Evolutionary conservation across 1,284 basidiomycete genomes (phyloP).

Genomic region (Rhodotorula glutinis): DNA sequence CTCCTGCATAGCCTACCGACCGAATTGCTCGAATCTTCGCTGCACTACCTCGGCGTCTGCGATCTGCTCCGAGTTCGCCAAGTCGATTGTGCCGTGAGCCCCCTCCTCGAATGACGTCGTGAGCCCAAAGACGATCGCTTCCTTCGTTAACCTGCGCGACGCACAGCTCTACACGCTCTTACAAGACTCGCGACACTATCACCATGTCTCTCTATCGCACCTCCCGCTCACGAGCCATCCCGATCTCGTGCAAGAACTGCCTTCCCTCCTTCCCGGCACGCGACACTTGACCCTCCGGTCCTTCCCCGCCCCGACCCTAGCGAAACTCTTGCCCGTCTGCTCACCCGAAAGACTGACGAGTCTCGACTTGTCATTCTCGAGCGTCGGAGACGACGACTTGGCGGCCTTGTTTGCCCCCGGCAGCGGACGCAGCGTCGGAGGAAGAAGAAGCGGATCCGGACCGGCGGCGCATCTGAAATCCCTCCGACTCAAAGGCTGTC

Average conservation of each 20-base stretch:
- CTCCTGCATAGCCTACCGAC: constrained; percentile 4
- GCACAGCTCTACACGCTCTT: constrained; percentile 4
- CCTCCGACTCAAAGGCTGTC: constrained; percentile 1
- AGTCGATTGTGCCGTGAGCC: background rate
- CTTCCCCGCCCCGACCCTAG: background rate
- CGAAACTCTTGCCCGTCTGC: background rate
- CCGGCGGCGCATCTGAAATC: background rate
- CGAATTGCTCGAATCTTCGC: background rate
- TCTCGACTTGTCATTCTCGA: constrained; percentile 7
- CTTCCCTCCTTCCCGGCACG: background rate
- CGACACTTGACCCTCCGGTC: background rate
- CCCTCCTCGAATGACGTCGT: background rate
- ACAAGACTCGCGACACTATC: background rate
- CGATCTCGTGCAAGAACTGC: background rate
- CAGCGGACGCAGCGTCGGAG: background rate
- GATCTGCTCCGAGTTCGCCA: background rate
- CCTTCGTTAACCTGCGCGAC: background rate
- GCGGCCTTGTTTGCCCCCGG: background rate
- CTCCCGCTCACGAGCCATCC: background rate
- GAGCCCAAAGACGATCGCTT: background rate
- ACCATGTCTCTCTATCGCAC: background rate
- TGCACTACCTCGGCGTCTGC: background rate
- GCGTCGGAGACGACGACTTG: constrained; percentile 3
- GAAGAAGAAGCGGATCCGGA: background rate
- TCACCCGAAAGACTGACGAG: background rate